Evolutionary conservation across 1,139 yeast species (phyloP).

Genomic region (Citeromyces hawaiiensis): DNA sequence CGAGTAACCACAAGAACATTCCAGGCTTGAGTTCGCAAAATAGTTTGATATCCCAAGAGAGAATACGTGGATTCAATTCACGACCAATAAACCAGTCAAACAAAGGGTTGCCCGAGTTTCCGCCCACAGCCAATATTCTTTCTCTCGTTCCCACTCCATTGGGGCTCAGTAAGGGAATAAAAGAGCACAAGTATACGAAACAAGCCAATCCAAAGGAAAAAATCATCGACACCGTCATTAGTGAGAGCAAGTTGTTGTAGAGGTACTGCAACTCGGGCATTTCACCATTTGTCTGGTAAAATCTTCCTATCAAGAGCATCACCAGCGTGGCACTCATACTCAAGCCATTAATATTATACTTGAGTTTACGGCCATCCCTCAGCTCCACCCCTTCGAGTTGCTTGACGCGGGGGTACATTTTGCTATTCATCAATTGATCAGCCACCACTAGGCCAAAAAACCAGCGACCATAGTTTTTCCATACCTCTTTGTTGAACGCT

Average conservation of each 20-base stretch:
- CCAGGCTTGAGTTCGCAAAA: slow-evolving; percentile 96
- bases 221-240: slow-evolving; percentile 48
- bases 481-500: slow-evolving; percentile 26
- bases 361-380: slow-evolving; percentile 61
- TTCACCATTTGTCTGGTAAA: slow-evolving; percentile 30
- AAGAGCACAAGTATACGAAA: slow-evolving; percentile 57
- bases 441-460: slow-evolving; percentile 47
- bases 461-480: slow-evolving; percentile 69
- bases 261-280: slow-evolving; percentile 74
- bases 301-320: slow-evolving; percentile 35
- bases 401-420: slow-evolving; percentile 49
- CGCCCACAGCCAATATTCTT: slow-evolving; percentile 70
- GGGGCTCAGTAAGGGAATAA: slow-evolving; percentile 33
- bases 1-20: slow-evolving; percentile 69
- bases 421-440: slow-evolving; percentile 27
- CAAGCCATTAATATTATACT: slow-evolving; percentile 75
- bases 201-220: slow-evolving; percentile 53
- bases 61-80: slow-evolving; percentile 85
- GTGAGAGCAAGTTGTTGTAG: slow-evolving; percentile 52
- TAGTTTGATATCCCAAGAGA: slow-evolving; percentile 74
- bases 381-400: slow-evolving; percentile 50
- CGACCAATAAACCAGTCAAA: slow-evolving; percentile 98
- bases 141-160: slow-evolving; percentile 49
- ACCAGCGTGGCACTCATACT: slow-evolving; percentile 35
- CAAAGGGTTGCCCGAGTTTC: slow-evolving; percentile 62